phyloP scores from a whole-genome alignment of 129 eudicot genomes.

The Centrapalus pauciflorus region DNA sequence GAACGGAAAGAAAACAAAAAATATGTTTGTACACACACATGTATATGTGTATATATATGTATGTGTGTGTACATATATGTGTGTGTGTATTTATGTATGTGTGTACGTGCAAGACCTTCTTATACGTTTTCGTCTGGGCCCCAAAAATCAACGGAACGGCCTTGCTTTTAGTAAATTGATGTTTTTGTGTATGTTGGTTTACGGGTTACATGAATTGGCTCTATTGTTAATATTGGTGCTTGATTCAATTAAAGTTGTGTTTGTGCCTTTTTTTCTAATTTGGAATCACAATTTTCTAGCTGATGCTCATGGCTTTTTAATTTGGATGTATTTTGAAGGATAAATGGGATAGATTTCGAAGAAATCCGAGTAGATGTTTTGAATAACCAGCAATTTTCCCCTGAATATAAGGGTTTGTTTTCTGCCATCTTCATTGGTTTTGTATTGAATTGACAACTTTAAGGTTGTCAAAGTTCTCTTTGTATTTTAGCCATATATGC shows the following conservation, averaged over 20 bases:
- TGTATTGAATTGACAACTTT: neutral
- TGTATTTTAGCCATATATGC: too few species aligned
- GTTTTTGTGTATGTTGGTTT: neutral
- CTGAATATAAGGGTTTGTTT: slow-evolving; percentile 51
- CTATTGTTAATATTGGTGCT: neutral
- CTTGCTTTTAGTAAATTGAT: neutral
- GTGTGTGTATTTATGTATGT: too few species aligned
- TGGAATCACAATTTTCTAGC: neutral
- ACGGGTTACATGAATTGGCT: neutral
- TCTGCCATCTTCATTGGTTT: neutral
- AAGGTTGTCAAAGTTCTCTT: too few species aligned
- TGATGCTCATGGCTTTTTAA: neutral
- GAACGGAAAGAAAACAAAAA: too few species aligned
- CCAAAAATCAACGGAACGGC: too few species aligned
- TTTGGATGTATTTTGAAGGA: slow-evolving; percentile 25
- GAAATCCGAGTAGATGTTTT: slow-evolving; percentile 38
- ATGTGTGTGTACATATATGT: too few species aligned
- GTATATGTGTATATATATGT: too few species aligned
- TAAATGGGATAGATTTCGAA: slow-evolving; percentile 62
- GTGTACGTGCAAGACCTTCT: too few species aligned
- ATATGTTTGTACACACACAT: too few species aligned
- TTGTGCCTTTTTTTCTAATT: neutral
- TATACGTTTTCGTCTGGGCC: too few species aligned
- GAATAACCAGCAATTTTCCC: slow-evolving; percentile 43
- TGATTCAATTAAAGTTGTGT: neutral